Evolutionary conservation across 2,329 filamentous ascomycete species (phyloP).

Genomic region (Exophiala alcalophila): DNA sequence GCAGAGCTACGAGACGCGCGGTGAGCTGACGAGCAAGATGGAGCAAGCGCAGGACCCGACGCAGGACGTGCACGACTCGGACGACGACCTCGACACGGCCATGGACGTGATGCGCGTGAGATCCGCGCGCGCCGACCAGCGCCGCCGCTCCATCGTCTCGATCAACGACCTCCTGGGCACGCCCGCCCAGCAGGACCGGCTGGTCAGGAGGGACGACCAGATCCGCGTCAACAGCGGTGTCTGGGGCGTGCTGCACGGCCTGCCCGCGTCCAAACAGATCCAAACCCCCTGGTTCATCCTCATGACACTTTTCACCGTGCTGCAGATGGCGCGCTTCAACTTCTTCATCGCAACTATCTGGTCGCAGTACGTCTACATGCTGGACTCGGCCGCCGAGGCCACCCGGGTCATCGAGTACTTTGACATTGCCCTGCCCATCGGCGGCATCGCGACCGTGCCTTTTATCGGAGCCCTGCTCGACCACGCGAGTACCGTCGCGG

Average conservation of each 20-base stretch:
- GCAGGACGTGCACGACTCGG: constrained; percentile 46
- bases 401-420: constrained; percentile 77
- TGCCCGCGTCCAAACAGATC: constrained; percentile 68
- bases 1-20: constrained; percentile 73
- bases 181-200: constrained; percentile 57
- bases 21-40: constrained; percentile 69
- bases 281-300: constrained; percentile 78
- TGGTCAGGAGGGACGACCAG: constrained; percentile 60
- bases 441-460: constrained; percentile 76
- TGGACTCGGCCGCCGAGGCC: constrained; percentile 61
- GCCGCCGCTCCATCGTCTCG: constrained; percentile 62
- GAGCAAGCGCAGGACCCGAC: constrained; percentile 47
- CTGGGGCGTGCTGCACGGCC: constrained; percentile 78
- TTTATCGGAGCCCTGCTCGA: constrained; percentile 82
- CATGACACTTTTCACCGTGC: constrained; percentile 71
- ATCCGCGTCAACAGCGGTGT: constrained; percentile 71
- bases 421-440: constrained; percentile 75
- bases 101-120: constrained; percentile 47
- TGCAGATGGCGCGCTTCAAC: constrained; percentile 77
- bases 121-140: constrained; percentile 57
- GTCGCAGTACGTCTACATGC: constrained; percentile 74
- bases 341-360: constrained; percentile 83
- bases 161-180: constrained; percentile 70
- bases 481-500: constrained; percentile 67
- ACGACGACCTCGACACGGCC: constrained; percentile 51